Evolutionary conservation across 2,329 filamentous ascomycete genomes (phyloP).

Genomic region (Ophiostoma novo-ulmi): DNA sequence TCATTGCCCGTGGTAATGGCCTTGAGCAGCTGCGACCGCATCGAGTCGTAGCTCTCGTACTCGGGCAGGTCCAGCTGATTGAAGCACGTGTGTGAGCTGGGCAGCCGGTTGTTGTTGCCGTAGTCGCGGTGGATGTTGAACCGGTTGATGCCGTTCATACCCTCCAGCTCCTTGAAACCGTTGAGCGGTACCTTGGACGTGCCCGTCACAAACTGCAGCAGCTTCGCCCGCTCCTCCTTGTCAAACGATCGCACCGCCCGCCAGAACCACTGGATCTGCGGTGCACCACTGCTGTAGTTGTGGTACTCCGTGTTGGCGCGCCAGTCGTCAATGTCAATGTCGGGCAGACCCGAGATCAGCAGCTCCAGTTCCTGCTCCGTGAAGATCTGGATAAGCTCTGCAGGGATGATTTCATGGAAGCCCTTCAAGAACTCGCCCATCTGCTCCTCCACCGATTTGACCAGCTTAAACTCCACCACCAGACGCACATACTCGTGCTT

Average conservation of each 20-base stretch:
- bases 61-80: conserved; percentile 98
- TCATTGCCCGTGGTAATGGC: conserved; percentile 98
- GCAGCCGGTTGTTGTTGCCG: conserved; percentile 89
- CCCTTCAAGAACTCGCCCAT: conserved; percentile 89
- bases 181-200: conserved; percentile 98
- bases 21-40: conserved; percentile 83
- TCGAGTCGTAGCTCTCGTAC: conserved; percentile 90
- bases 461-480: conserved; percentile 88
- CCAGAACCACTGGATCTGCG: conserved; percentile 99
- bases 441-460: conserved; percentile 88
- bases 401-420: conserved; percentile 97
- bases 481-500: conserved; percentile 96
- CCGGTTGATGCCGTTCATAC: conserved; percentile 95
- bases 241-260: conserved; percentile 93
- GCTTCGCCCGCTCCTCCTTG: conserved; percentile 95
- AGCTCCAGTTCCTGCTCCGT: conserved; percentile 97
- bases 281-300: conserved; percentile 90
- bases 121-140: conserved; percentile 99
- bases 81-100: conserved; percentile 97
- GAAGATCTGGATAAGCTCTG: conserved; percentile 92
- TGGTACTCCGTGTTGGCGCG: conserved; percentile 98
- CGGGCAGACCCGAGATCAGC: conserved; percentile 90
- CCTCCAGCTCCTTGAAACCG: conserved; percentile 97
- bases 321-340: conserved; percentile 98
- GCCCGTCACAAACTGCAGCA: conserved; percentile 96